Conservation (phyloP, 2,329 filamentous ascomycete genomes). For the Leptographium procerum region DNA sequence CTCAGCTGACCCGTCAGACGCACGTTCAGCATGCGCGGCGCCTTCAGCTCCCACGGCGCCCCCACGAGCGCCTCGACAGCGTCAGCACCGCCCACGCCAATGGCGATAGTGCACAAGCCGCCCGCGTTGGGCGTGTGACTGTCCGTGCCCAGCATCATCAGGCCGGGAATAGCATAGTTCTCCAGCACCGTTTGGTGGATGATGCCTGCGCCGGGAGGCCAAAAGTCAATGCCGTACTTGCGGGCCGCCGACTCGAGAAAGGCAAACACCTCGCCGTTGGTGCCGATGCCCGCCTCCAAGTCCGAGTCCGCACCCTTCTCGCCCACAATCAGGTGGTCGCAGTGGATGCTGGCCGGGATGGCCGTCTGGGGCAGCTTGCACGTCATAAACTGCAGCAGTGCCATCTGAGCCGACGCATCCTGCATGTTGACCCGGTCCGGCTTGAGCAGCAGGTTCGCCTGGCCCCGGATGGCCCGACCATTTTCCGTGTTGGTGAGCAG, state of each 20-base stretch:
- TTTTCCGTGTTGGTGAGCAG: constrained; percentile 73
- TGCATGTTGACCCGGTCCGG: constrained; percentile 98
- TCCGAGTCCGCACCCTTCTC: constrained; percentile 82
- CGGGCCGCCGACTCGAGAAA: constrained; percentile 88
- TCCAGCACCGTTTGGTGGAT: constrained; percentile 97
- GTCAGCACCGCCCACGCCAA: constrained; percentile 93
- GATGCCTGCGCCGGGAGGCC: constrained; percentile 86
- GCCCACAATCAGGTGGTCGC: constrained; percentile 97
- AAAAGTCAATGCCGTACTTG: constrained; percentile 91
- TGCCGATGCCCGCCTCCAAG: constrained; percentile 70
- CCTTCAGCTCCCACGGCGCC: constrained; percentile 95
- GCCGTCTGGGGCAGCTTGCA: constrained; percentile 82
- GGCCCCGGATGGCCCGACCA: constrained; percentile 72
- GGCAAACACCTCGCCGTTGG: constrained; percentile 95
- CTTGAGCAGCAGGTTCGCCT: constrained; percentile 90
- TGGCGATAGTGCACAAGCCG: constrained; percentile 83
- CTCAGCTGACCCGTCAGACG: constrained; percentile 70
- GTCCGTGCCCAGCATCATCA: constrained; percentile 99
- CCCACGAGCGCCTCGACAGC: constrained; percentile 94
- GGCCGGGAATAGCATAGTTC: constrained; percentile 91
- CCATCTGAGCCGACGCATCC: constrained; percentile 98
- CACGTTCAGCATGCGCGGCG: constrained; percentile 81
- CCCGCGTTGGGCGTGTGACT: constrained; percentile 97
- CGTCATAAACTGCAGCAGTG: constrained; percentile 95
- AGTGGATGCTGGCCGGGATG: constrained; percentile 95